Conservation (phyloP, 2,329 filamentous ascomycete species). For the Aspergillus neoniger region DNA sequence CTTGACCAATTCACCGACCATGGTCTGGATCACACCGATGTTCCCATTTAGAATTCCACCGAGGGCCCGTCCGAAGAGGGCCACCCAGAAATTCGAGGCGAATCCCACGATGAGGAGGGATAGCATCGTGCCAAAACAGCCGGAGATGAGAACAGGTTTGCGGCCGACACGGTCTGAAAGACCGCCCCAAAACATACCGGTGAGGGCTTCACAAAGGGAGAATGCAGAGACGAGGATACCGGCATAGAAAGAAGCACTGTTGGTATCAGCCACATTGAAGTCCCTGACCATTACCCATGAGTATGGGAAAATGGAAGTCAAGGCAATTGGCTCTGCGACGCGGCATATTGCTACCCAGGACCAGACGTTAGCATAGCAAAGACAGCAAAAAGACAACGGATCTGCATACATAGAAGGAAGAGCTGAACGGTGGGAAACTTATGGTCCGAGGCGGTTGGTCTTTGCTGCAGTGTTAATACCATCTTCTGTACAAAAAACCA, state of each 20-base stretch:
- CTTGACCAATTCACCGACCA: conserved; percentile 85
- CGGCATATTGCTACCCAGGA: conserved; percentile 74
- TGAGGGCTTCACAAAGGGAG: conserved; percentile 76
- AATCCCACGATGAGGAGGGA: conserved; percentile 83
- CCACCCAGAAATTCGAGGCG: conserved; percentile 79
- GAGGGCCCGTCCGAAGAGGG: conserved; percentile 71
- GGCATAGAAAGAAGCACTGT: conserved; percentile 83
- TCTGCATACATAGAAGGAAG: conserved; percentile 72
- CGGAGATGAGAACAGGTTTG: conserved; percentile 80
- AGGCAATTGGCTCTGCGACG: conserved; percentile 85
- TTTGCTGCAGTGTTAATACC: conserved; percentile 62
- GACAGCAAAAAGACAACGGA: conserved; percentile 2
- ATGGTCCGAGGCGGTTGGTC: conserved; percentile 63
- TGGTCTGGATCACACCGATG: conserved; percentile 86
- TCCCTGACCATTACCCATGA: conserved; percentile 80
- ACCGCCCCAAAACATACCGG: conserved; percentile 85
- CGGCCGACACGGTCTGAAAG: conserved; percentile 80
- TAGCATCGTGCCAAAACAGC: conserved; percentile 78
- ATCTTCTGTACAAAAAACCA: conserved; percentile 53
- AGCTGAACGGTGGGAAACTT: conserved; percentile 81
- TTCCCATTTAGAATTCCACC: conserved; percentile 89
- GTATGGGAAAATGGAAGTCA: conserved; percentile 93
- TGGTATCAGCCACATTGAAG: conserved; percentile 69
- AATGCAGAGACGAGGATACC: conserved; percentile 86
- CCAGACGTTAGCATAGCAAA: neutral